Percentiles rank a stretch among this genome's conserved stretches.
Conservation (phyloP, 148 eudicot species). For the Silene latifolia region DNA sequence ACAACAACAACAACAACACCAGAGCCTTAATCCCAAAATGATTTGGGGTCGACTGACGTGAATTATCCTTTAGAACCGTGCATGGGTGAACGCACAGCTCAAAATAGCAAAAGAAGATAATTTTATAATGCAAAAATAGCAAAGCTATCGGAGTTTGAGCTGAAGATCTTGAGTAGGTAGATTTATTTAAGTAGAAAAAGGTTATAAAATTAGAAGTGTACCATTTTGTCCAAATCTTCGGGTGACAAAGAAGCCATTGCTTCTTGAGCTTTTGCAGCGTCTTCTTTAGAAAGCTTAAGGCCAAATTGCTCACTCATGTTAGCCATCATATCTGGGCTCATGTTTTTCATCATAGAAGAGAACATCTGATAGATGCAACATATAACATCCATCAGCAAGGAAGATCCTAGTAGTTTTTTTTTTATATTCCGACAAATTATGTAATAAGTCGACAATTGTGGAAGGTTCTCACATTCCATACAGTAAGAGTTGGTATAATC, state of each 20-base stretch:
- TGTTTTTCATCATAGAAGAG: slow-evolving; percentile 83
- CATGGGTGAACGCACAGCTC: too few species aligned
- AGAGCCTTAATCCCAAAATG: too few species aligned
- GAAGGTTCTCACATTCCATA: neutral
- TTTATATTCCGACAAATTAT: neutral
- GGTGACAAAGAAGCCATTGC: slow-evolving; percentile 95
- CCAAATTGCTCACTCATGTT: slow-evolving; percentile 98
- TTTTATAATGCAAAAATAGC: too few species aligned
- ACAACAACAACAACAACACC: too few species aligned
- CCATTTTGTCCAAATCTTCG: slow-evolving; percentile 85
- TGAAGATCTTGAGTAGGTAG: neutral
- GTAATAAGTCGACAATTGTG: neutral
- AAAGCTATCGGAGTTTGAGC: too few species aligned
- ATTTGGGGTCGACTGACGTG: too few species aligned
- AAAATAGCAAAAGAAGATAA: too few species aligned
- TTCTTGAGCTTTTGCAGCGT: slow-evolving; percentile 94
- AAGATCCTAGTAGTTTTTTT: neutral
- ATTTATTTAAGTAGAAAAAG: neutral
- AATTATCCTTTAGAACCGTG: too few species aligned
- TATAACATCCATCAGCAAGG: neutral
- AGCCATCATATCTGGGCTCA: slow-evolving; percentile 99
- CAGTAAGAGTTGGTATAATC: too few species aligned
- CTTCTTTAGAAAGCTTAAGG: slow-evolving; percentile 79
- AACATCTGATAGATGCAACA: slow-evolving; percentile 55
- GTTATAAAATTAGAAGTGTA: slow-evolving; percentile 29